These are phyloP conservation scores for Erythrophleum ivorense DNA, from an alignment of 331 rosid genomes.

Conservation along the genomic window DNA sequence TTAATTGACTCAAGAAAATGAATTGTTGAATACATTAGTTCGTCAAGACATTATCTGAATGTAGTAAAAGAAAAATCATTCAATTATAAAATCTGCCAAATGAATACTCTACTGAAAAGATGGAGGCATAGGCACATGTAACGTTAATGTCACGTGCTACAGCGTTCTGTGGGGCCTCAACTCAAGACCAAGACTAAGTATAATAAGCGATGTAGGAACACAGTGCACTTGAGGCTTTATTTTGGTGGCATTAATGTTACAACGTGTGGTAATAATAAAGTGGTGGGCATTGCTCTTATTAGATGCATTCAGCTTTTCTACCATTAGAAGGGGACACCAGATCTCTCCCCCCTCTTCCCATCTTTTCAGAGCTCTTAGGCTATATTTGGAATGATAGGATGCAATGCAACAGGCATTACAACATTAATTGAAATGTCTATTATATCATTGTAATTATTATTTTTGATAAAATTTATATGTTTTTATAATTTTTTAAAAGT, in stretches of 20 bases:
- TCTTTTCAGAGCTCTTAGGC: not conserved
- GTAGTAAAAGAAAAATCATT: not conserved
- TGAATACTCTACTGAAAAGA: not conserved
- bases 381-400: too few species aligned
- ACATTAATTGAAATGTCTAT: too few species aligned
- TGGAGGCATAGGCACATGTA: not conserved
- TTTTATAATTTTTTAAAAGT: too few species aligned
- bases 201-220: not conserved
- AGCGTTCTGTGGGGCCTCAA: not conserved
- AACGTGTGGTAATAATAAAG: not conserved
- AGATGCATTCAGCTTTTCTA: conserved; percentile 12
- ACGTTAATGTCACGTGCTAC: not conserved
- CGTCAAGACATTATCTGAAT: not conserved
- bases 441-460: too few species aligned
- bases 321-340: not conserved
- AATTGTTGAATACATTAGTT: not conserved
- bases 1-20: not conserved
- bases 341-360: not conserved
- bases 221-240: not conserved
- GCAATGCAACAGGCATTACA: too few species aligned
- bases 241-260: not conserved
- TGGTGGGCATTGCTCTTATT: not conserved
- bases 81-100: not conserved
- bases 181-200: not conserved
- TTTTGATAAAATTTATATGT: too few species aligned